A percentile compares a stretch with the other conserved stretches of the same genome.
Conservation (phyloP, 805 yeast species). For the Candida cerambycidarum region DNA sequence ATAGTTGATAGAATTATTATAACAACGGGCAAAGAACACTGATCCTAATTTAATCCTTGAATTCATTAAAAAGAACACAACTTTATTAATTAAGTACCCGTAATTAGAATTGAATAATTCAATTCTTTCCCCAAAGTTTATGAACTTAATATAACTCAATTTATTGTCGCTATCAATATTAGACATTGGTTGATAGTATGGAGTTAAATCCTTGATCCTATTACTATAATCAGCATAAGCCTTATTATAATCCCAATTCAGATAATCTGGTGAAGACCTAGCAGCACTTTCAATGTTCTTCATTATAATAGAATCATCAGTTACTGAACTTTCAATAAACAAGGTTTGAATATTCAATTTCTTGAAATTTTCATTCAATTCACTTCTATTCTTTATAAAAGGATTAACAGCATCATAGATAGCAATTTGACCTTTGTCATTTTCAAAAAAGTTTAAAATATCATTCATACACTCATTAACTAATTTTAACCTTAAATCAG, state of each 20-base stretch:
- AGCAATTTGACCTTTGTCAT: slow-evolving; percentile 88
- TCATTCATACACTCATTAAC: slow-evolving; percentile 66
- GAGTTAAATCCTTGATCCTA: slow-evolving; percentile 66
- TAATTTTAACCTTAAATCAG: slow-evolving; percentile 58
- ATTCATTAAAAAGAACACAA: slow-evolving; percentile 90
- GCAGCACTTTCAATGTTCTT: slow-evolving; percentile 80
- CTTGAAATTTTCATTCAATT: slow-evolving; percentile 54
- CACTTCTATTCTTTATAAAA: slow-evolving; percentile 61
- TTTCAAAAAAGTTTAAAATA: slow-evolving; percentile 65
- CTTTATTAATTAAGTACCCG: slow-evolving; percentile 88
- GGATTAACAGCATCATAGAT: slow-evolving; percentile 96
- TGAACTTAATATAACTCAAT: slow-evolving; percentile 77
- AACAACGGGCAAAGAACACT: slow-evolving; percentile 88
- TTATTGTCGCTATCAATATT: slow-evolving; percentile 36
- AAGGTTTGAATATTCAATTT: slow-evolving; percentile 68
- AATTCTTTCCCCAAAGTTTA: slow-evolving; percentile 85
- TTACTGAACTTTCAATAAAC: slow-evolving; percentile 85
- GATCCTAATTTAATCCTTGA: slow-evolving; percentile 83
- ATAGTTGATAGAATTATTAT: slow-evolving; percentile 54
- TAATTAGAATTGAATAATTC: slow-evolving; percentile 77
- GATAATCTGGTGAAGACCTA: slow-evolving; percentile 82
- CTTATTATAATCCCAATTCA: slow-evolving; percentile 66
- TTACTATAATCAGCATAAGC: slow-evolving; percentile 78
- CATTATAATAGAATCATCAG: slow-evolving; percentile 64
- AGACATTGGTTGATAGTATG: slow-evolving; percentile 71